A percentile compares a stretch with the other conserved stretches of the same genome.
phyloP scores from a whole-genome alignment of 2,329 filamentous ascomycete genomes.

The Aspergillus udagawae region DNA sequence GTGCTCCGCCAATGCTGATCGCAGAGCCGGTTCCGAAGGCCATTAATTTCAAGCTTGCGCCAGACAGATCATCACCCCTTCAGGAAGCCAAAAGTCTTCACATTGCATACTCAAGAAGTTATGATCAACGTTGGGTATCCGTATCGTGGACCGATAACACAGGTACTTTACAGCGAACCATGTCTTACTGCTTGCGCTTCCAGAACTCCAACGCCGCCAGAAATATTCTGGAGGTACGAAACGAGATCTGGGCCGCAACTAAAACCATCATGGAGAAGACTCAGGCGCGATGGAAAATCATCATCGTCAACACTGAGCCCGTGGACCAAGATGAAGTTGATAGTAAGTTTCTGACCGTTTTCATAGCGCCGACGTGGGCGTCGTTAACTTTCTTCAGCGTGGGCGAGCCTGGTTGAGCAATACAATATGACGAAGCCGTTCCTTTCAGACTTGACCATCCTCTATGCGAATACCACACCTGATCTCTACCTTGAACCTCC shows the following conservation, averaged over 20 bases:
- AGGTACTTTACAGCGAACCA: slow-evolving; percentile 50
- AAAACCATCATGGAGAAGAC: slow-evolving; percentile 51
- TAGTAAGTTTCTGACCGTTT: slow-evolving; percentile 27
- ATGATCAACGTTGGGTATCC: slow-evolving; percentile 55
- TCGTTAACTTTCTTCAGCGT: slow-evolving; percentile 29
- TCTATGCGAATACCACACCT: slow-evolving; percentile 32
- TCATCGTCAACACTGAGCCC: slow-evolving; percentile 50
- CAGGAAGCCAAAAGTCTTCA: slow-evolving; percentile 57
- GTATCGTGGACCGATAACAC: slow-evolving; percentile 58
- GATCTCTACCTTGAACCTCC: slow-evolving; percentile 34
- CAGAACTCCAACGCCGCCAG: slow-evolving; percentile 27
- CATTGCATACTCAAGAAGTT: slow-evolving; percentile 54
- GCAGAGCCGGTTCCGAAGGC: slow-evolving; percentile 50
- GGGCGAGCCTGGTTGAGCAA: slow-evolving; percentile 35
- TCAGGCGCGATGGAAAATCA: slow-evolving; percentile 53
- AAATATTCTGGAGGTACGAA: slow-evolving; percentile 47
- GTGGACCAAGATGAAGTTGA: slow-evolving; percentile 51
- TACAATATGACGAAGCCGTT: slow-evolving; percentile 33
- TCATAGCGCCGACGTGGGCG: not conserved
- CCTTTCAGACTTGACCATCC: slow-evolving; percentile 34
- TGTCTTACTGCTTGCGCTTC: slow-evolving; percentile 52
- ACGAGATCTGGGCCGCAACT: slow-evolving; percentile 57
- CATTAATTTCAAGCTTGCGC: slow-evolving; percentile 52
- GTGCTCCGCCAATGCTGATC: slow-evolving; percentile 52
- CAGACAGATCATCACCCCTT: slow-evolving; percentile 52